Evolutionary conservation across 331 rosid species (phyloP), one percentile per base, ranked within the genome.

Genomic region (Cucumis variabilis): DNA sequence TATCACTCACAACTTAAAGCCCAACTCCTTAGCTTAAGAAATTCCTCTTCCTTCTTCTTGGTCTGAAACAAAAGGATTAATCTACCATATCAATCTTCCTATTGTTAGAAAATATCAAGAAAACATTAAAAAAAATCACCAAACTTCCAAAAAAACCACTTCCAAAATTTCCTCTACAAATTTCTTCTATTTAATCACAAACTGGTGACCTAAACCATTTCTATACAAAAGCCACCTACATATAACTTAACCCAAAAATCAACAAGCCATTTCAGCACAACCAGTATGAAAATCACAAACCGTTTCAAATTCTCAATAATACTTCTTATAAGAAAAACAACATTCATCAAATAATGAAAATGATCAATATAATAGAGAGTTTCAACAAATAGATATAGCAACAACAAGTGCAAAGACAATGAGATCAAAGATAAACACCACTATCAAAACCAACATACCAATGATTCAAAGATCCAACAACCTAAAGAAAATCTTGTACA

Each of bases 331-430:
- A 63, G 37, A 77, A 25, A 76, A 77, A 48, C 23, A 50, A 16
- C 9, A 77, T 23, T 76, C 30, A 51, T 25, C 67, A 5, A 78
- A 78, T 58, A 75, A n/a, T 19, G 37, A 81, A 30, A 30, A 28
- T 0, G 44, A 28, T 46, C n/a, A n/a, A n/a, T n/a, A n/a, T 2
- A 78, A 28, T 41, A 46, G 50, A 65, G 69, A 51, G 86, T 41
- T 44, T 33, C 27, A 72, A 21, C 46, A 27, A 16, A 44, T 50
- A 71, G 46, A 16, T 30, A 71, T 27, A 68, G 94, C 96, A 86
- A 96, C 94, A 85, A 97, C 97, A 37, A 94, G 96, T 30, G 91
- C 95, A 82, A 96, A 94, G 88, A 96, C 98, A 92, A 93, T 62
- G 75, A 96, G 90, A 93, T 96, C 96, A 83, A 93, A 21, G 91